Evolutionary conservation across 2,329 filamentous ascomycete genomes (phyloP).

Genomic region (Trichoderma semiorbis): DNA sequence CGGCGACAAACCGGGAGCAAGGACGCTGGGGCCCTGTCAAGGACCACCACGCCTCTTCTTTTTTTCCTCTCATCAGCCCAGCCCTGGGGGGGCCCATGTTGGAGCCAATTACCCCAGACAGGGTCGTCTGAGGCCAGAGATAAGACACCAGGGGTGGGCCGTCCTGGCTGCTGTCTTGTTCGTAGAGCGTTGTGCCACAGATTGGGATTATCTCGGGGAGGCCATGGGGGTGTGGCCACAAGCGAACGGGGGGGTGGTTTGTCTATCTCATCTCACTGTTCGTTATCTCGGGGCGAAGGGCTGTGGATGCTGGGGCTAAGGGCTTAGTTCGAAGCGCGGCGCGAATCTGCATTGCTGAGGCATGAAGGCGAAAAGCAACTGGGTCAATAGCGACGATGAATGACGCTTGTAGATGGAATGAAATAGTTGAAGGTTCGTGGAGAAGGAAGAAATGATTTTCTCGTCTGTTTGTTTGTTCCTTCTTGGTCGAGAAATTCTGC

Average conservation of each 20-base stretch:
- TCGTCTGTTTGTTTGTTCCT: neutral
- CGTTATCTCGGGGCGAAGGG: slow-evolving; percentile 13
- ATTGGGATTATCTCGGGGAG: neutral
- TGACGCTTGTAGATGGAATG: neutral
- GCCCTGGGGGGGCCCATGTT: neutral
- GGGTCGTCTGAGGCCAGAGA: slow-evolving; percentile 8
- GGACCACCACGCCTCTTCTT: slow-evolving; percentile 11
- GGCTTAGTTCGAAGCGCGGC: slow-evolving; percentile 17
- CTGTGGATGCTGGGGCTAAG: slow-evolving; percentile 10
- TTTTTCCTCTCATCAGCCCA: slow-evolving; percentile 6
- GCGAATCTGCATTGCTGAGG: slow-evolving; percentile 4
- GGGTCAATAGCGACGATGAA: neutral
- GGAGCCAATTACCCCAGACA: slow-evolving; percentile 16
- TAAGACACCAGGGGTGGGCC: slow-evolving; percentile 19
- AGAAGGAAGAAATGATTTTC: neutral
- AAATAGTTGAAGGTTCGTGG: neutral
- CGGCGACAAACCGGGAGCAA: slow-evolving; percentile 11
- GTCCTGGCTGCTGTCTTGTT: neutral
- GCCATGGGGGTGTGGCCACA: neutral
- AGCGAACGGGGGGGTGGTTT: neutral
- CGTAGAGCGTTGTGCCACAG: neutral
- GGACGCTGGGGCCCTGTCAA: neutral
- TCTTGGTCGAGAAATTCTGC: neutral
- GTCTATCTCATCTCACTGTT: neutral
- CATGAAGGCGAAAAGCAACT: slow-evolving; percentile 3